Conservation (phyloP, 495 filamentous ascomycete species). For the Aspergillus homomorphus region DNA sequence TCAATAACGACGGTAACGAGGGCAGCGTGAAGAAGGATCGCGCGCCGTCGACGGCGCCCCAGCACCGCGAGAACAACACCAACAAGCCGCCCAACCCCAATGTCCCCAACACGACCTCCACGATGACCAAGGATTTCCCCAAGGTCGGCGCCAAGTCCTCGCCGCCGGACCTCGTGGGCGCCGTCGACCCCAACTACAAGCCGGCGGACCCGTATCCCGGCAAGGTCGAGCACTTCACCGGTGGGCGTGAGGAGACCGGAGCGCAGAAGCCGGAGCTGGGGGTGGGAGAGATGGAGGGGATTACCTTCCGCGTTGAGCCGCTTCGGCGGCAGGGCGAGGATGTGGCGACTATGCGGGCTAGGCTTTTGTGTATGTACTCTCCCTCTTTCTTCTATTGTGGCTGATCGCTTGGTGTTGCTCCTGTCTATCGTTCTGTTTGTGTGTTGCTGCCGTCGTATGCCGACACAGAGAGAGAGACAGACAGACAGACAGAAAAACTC, state of each 20-base stretch:
- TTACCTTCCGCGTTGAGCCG: slow-evolving; percentile 85
- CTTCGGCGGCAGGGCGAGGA: slow-evolving; percentile 78
- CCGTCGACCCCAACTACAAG: slow-evolving; percentile 53
- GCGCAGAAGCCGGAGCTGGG: slow-evolving; percentile 64
- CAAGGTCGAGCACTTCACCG: slow-evolving; percentile 61
- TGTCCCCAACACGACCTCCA: slow-evolving; percentile 62
- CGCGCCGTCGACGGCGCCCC: slow-evolving; percentile 34
- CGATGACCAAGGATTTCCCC: slow-evolving; percentile 61
- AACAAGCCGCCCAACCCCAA: slow-evolving; percentile 57
- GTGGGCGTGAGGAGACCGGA: slow-evolving; percentile 52
- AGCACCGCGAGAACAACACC: slow-evolving; percentile 52
- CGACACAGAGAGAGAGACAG: no score
- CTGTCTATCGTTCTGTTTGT: no score
- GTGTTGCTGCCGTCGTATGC: no score
- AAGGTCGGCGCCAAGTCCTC: slow-evolving; percentile 53
- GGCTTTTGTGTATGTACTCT: slow-evolving; percentile 82
- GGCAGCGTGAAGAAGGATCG: slow-evolving; percentile 20
- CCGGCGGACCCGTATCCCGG: slow-evolving; percentile 59
- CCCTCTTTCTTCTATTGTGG: not conserved
- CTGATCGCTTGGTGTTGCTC: not conserved
- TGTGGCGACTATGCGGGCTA: slow-evolving; percentile 75
- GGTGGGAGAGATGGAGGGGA: slow-evolving; percentile 90
- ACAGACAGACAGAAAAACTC: no score
- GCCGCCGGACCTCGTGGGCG: slow-evolving; percentile 59
- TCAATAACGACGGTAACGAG: slow-evolving; percentile 18